phyloP scores from a whole-genome alignment of 106 monocot species.

The Dendrobium nobile region DNA sequence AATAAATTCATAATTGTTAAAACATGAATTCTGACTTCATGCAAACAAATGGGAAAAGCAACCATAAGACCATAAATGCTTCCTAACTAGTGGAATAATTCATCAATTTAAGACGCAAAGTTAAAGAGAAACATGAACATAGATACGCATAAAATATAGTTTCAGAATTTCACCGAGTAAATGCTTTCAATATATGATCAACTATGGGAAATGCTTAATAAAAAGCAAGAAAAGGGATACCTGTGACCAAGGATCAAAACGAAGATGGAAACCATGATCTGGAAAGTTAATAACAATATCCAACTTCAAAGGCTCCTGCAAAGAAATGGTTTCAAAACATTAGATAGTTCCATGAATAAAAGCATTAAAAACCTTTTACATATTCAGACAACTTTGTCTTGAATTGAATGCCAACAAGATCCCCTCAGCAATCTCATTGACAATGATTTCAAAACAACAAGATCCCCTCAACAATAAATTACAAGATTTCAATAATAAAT shows the following conservation, averaged over 20 bases:
- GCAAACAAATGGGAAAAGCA: not conserved
- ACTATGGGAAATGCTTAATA: not conserved
- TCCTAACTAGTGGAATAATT: not conserved
- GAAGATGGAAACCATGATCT: constrained; percentile 98
- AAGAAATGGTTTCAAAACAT: constrained; percentile 9
- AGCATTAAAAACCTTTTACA: not conserved
- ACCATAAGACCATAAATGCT: not conserved
- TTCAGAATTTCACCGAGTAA: not conserved
- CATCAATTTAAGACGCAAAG: not conserved
- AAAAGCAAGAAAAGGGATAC: constrained; percentile 25
- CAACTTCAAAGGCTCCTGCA: constrained; percentile 86
- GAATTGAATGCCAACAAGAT: not conserved
- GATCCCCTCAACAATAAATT: too few species aligned
- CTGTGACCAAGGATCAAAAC: constrained; percentile 98
- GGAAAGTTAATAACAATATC: constrained; percentile 93
- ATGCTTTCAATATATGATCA: not conserved
- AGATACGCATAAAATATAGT: not conserved
- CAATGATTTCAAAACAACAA: not conserved
- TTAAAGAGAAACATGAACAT: not conserved
- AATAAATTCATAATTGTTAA: too few species aligned
- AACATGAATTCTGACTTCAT: too few species aligned
- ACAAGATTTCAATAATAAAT: too few species aligned
- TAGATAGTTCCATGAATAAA: not conserved
- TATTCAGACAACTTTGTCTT: not conserved
- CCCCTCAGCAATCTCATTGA: not conserved